phyloP scores from a whole-genome alignment of 2,329 filamentous ascomycete species.

The Elsinoe necatrix region DNA sequence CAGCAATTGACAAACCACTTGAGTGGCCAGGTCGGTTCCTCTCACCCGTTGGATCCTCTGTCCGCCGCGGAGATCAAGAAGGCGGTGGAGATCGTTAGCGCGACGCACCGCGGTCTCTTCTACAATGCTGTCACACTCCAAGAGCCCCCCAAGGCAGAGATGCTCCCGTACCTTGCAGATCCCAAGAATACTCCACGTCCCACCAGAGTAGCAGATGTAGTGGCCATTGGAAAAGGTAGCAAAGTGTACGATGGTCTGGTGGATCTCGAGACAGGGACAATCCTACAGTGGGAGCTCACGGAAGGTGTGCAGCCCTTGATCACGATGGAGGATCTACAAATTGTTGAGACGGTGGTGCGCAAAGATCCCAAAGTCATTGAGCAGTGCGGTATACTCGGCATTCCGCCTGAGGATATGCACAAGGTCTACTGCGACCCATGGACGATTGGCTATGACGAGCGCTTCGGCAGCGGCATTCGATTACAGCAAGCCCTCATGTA shows the following conservation, averaged over 20 bases:
- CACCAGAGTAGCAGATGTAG: conserved; percentile 67
- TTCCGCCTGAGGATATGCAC: conserved; percentile 76
- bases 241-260: conserved; percentile 78
- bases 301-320: conserved; percentile 79
- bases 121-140: conserved; percentile 82
- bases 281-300: conserved; percentile 66
- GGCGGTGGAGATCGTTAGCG: conserved; percentile 59
- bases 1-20: conserved; percentile 57
- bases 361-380: conserved; percentile 81
- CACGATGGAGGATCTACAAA: conserved; percentile 80
- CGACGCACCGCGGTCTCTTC: conserved; percentile 60
- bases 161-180: conserved; percentile 68
- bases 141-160: conserved; percentile 77
- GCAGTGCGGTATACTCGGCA: conserved; percentile 75
- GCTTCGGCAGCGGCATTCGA: conserved; percentile 68
- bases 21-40: conserved; percentile 44
- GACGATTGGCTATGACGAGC: conserved; percentile 92
- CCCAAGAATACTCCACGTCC: conserved; percentile 55
- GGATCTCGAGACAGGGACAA: conserved; percentile 57
- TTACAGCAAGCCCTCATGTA: conserved; percentile 95
- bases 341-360: conserved; percentile 67
- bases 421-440: conserved; percentile 95
- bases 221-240: conserved; percentile 69
- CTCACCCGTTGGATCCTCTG: conserved; percentile 74
- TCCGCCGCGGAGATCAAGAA: conserved; percentile 62